These are phyloP conservation scores for Acorus calamus DNA, from an alignment of 106 monocot genomes.

Conservation along the genomic window DNA sequence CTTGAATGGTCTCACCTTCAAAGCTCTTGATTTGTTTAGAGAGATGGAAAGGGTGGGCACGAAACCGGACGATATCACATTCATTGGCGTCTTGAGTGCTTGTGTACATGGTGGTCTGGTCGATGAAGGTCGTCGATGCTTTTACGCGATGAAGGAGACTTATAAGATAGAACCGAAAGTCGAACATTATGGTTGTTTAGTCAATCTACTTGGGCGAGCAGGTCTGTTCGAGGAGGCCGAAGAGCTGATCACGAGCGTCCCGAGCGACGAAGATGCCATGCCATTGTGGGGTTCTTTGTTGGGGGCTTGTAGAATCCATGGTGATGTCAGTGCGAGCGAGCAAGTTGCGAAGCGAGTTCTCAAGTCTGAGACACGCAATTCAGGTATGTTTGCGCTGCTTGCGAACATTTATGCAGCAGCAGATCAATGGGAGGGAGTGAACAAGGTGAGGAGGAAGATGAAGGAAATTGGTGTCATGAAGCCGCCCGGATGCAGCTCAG, in stretches of 20 bases:
- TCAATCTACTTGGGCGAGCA: slow-evolving; percentile 50
- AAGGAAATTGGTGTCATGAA: slow-evolving; percentile 29
- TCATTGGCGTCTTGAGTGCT: slow-evolving; percentile 49
- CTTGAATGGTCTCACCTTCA: slow-evolving; percentile 20
- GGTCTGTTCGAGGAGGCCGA: slow-evolving; percentile 47
- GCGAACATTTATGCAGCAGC: slow-evolving; percentile 42
- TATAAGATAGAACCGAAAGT: slow-evolving; percentile 37
- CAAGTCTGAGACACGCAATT: slow-evolving; percentile 10
- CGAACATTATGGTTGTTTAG: slow-evolving; percentile 51
- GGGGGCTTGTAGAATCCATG: slow-evolving; percentile 43
- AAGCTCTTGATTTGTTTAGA: slow-evolving; percentile 38
- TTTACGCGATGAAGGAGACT: slow-evolving; percentile 25
- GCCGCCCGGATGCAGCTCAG: slow-evolving; percentile 37
- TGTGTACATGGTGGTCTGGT: slow-evolving; percentile 59
- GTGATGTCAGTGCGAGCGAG: slow-evolving; percentile 22
- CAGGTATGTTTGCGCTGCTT: slow-evolving; percentile 15
- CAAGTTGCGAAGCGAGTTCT: slow-evolving; percentile 5
- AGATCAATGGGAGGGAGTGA: slow-evolving; percentile 29
- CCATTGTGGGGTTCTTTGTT: slow-evolving; percentile 52
- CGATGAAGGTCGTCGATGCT: slow-evolving; percentile 34
- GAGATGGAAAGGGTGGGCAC: slow-evolving; percentile 21
- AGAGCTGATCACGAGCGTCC: slow-evolving; percentile 24
- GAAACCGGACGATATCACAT: slow-evolving; percentile 57
- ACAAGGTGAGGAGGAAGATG: slow-evolving; percentile 27
- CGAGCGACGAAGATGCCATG: slow-evolving; percentile 6